Percentiles rank a stretch among this genome's conserved stretches.
These are phyloP conservation scores for Mrakia gelida DNA, from an alignment of 768 basidiomycete species.

Conservation along the genomic window DNA sequence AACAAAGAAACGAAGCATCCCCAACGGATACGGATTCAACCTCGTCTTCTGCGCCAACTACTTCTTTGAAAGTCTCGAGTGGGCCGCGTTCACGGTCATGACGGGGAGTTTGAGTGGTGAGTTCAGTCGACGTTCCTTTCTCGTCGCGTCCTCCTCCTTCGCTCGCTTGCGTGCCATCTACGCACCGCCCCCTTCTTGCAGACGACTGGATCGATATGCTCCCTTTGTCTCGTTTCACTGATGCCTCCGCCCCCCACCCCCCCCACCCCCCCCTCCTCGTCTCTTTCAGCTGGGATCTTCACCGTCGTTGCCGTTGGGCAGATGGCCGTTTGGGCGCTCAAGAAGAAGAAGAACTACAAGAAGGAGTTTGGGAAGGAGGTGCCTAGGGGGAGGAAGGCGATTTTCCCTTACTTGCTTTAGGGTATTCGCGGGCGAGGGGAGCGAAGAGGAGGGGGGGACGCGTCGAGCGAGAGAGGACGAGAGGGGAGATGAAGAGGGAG, in stretches of 20 bases:
- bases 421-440: too few relatives aligned
- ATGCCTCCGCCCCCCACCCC: too few relatives aligned
- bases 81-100: constrained; percentile 68
- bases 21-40: constrained; percentile 86
- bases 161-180: constrained; percentile 38
- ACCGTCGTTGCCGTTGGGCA: constrained; percentile 56
- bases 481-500: too few relatives aligned
- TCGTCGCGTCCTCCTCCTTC: neutral
- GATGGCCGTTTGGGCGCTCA: constrained; percentile 82
- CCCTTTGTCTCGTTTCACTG: too few relatives aligned
- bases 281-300: constrained; percentile 53
- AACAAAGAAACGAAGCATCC: constrained; percentile 69
- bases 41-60: constrained; percentile 90
- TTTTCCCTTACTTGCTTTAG: constrained; percentile 69
- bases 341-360: constrained; percentile 85
- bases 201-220: too few relatives aligned
- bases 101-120: constrained; percentile 70
- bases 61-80: constrained; percentile 78
- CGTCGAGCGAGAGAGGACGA: too few relatives aligned
- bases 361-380: constrained; percentile 90
- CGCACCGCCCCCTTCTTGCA: too few relatives aligned
- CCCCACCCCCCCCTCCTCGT: too few relatives aligned
- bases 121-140: constrained; percentile 41
- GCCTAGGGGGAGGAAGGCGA: constrained; percentile 65
- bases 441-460: too few relatives aligned